These are phyloP conservation scores for Hygrocybe punicea DNA, from an alignment of 768 basidiomycete species.

Conservation along the genomic window DNA sequence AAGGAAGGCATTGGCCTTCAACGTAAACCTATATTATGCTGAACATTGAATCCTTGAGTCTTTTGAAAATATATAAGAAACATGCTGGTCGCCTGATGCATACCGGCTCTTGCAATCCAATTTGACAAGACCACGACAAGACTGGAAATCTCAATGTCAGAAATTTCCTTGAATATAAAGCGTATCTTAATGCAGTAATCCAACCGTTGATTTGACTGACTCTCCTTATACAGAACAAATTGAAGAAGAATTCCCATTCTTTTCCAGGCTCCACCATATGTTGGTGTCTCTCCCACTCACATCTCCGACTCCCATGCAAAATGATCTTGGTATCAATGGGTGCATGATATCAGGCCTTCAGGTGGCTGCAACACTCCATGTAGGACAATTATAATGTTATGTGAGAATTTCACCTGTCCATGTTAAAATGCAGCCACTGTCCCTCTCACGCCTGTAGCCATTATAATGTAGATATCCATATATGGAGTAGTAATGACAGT, in stretches of 20 bases:
- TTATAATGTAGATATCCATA: too few relatives aligned
- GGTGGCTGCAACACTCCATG: too few relatives aligned
- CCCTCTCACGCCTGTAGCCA: too few relatives aligned
- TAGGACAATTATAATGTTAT: too few relatives aligned
- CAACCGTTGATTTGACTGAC: not conserved
- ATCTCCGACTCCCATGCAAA: too few relatives aligned
- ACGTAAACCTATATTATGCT: not conserved
- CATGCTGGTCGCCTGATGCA: not conserved
- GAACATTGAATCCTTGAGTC: not conserved
- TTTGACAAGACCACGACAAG: too few relatives aligned
- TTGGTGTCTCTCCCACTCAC: not conserved
- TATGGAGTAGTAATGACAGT: too few relatives aligned
- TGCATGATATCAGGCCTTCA: too few relatives aligned
- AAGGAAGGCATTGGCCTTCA: not conserved
- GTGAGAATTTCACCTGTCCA: too few relatives aligned
- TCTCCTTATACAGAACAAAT: not conserved
- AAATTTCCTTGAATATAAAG: not conserved
- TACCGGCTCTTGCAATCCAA: not conserved
- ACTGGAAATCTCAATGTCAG: not conserved
- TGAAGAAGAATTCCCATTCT: not conserved
- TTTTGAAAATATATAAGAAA: not conserved
- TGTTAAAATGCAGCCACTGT: too few relatives aligned
- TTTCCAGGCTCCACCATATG: not conserved
- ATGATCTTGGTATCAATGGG: too few relatives aligned
- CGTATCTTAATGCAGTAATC: not conserved